Percentiles rank a stretch among this genome's conserved stretches.
Conservation (phyloP, 2,329 filamentous ascomycete species). For the Septoria petroselini region DNA sequence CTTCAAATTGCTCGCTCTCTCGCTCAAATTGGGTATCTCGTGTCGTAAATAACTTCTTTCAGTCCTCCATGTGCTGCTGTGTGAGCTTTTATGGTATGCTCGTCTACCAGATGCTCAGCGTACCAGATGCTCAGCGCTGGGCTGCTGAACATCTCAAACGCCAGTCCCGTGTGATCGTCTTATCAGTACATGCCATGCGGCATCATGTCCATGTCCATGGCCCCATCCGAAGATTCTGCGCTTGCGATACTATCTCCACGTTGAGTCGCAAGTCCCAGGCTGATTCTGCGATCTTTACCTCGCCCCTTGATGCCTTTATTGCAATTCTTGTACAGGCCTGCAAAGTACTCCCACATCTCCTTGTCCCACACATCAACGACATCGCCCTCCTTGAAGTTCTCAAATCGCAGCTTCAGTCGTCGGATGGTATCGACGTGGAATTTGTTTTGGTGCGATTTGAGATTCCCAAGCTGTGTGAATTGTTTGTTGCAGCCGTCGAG, state of each 20-base stretch:
- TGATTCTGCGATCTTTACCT: constrained; percentile 75
- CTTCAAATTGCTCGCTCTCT: background rate
- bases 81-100: background rate
- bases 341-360: constrained; percentile 80
- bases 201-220: background rate
- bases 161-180: background rate
- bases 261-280: constrained; percentile 26
- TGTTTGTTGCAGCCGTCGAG: constrained; percentile 81
- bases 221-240: constrained; percentile 11
- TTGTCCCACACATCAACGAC: constrained; percentile 66
- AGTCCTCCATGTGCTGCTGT: background rate
- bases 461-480: constrained; percentile 86
- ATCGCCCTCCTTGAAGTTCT: constrained; percentile 59
- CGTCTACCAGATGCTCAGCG: too few relatives aligned
- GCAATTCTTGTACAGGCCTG: constrained; percentile 88
- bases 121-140: background rate
- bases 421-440: constrained; percentile 77
- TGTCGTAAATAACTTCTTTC: too few relatives aligned
- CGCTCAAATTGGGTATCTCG: constrained; percentile 10
- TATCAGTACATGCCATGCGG: constrained; percentile 6
- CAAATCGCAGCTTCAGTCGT: constrained; percentile 68
- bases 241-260: constrained; percentile 28
- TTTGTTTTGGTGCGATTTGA: constrained; percentile 95
- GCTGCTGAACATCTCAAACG: background rate
- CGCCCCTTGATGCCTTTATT: constrained; percentile 98